phyloP scores from a whole-genome alignment of 192 early-diverging fungal genomes.

The Umbelopsis isabellina region DNA sequence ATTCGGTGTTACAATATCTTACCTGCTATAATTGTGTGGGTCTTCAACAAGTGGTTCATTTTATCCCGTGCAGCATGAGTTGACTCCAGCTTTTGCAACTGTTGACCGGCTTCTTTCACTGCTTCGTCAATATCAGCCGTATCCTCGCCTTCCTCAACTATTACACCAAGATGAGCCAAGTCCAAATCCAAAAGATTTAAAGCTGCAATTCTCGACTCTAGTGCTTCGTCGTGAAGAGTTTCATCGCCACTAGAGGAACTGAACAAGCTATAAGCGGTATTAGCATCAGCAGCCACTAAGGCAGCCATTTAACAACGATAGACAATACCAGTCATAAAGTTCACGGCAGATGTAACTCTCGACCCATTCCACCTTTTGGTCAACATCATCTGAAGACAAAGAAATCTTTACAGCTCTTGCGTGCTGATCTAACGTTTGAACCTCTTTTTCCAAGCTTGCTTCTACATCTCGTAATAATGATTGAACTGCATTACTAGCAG shows the following conservation, averaged over 20 bases:
- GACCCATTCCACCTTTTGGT: conserved; percentile 49
- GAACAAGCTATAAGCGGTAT: conserved; percentile 34
- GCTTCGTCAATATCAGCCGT: conserved; percentile 42
- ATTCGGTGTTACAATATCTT: background rate
- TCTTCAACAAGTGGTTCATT: conserved; percentile 43
- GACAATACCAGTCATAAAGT: conserved; percentile 42
- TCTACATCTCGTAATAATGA: conserved; percentile 29
- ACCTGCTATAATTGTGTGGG: conserved; percentile 50
- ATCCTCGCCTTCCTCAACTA: conserved; percentile 41
- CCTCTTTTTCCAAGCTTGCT: conserved; percentile 18
- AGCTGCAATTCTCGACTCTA: conserved; percentile 69
- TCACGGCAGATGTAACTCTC: conserved; percentile 51
- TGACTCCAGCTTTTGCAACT: conserved; percentile 47
- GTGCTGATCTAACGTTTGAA: background rate
- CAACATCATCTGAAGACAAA: conserved; percentile 35
- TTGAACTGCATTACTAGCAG: conserved; percentile 9
- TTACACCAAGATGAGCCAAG: conserved; percentile 63
- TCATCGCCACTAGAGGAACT: conserved; percentile 52
- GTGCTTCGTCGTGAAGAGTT: conserved; percentile 58
- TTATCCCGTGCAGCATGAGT: conserved; percentile 48
- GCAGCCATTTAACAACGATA: too few species aligned
- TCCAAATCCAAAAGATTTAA: conserved; percentile 64
- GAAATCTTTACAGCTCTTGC: background rate
- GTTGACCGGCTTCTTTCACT: conserved; percentile 42
- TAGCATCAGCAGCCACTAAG: background rate